Conservation (phyloP, 1,284 basidiomycete species). For the Schizophyllum amplum region DNA sequence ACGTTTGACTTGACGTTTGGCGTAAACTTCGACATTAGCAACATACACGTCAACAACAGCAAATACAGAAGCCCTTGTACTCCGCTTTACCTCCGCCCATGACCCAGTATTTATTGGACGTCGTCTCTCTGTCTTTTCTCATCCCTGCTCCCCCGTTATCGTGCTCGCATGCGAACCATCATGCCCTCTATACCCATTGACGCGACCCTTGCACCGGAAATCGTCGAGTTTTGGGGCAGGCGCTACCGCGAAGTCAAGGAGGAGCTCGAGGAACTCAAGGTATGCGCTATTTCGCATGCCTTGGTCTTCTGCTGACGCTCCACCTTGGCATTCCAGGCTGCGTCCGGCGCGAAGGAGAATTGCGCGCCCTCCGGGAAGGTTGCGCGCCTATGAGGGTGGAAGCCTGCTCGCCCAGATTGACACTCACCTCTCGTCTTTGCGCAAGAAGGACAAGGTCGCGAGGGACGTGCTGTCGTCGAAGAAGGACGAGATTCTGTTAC, state of each 20-base stretch:
- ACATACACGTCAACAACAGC: neutral
- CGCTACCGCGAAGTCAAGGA: conserved; percentile 11
- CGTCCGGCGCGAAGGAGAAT: neutral
- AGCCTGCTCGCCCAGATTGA: neutral
- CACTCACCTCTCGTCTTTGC: neutral
- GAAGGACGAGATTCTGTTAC: conserved; percentile 1
- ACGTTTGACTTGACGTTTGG: neutral
- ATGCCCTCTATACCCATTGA: neutral
- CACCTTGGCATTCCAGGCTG: neutral
- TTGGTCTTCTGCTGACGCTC: neutral
- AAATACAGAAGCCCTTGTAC: neutral
- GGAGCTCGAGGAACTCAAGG: conserved; percentile 12
- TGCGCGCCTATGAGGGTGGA: neutral
- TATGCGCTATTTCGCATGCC: neutral
- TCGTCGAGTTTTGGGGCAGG: conserved; percentile 14
- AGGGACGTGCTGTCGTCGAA: neutral
- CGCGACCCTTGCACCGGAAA: conserved; percentile 4
- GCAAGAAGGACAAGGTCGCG: neutral
- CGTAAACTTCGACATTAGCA: neutral
- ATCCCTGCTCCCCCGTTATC: neutral
- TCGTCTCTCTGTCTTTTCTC: neutral
- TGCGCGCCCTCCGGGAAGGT: neutral
- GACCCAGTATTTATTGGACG: neutral
- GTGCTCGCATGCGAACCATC: neutral
- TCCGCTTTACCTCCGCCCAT: neutral